Conservation (phyloP, 2,329 filamentous ascomycete genomes). For the Juglanconis sp. region DNA sequence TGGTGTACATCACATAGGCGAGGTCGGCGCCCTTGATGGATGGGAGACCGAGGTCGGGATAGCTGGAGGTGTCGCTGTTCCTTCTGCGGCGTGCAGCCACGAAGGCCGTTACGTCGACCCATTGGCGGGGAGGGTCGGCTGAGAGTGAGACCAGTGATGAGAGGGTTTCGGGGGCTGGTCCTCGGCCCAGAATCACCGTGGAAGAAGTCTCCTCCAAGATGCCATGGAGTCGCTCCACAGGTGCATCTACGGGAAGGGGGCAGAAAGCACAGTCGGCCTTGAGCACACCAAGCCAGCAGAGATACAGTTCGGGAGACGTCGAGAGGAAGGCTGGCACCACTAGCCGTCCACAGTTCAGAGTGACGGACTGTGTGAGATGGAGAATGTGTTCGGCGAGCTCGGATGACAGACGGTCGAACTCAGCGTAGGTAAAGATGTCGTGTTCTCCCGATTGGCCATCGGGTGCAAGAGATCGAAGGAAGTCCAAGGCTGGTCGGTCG, state of each 20-base stretch:
- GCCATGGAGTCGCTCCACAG: slow-evolving; percentile 23
- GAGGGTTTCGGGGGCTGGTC: no score
- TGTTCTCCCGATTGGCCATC: background rate
- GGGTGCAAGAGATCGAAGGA: slow-evolving; percentile 4
- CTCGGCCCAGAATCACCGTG: no score
- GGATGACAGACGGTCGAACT: slow-evolving; percentile 5
- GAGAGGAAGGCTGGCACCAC: slow-evolving; percentile 16
- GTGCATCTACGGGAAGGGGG: slow-evolving; percentile 34
- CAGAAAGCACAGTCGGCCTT: slow-evolving; percentile 35
- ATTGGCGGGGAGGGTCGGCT: no score
- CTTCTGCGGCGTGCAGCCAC: no score
- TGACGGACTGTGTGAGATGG: background rate
- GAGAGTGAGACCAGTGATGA: no score
- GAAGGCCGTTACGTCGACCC: no score
- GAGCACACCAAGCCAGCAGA: slow-evolving; percentile 32
- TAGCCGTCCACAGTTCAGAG: slow-evolving; percentile 19
- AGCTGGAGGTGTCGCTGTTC: no score
- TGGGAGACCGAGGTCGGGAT: no score
- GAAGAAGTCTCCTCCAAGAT: no score
- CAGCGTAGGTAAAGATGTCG: slow-evolving; percentile 2
- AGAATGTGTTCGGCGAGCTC: slow-evolving; percentile 7
- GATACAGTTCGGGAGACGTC: slow-evolving; percentile 32
- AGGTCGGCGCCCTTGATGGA: background rate
- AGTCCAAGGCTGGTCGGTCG: slow-evolving; percentile 3
- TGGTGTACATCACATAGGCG: background rate